These are phyloP conservation scores for Allium sativum DNA, from an alignment of 106 monocot species.

Conservation along the genomic window DNA sequence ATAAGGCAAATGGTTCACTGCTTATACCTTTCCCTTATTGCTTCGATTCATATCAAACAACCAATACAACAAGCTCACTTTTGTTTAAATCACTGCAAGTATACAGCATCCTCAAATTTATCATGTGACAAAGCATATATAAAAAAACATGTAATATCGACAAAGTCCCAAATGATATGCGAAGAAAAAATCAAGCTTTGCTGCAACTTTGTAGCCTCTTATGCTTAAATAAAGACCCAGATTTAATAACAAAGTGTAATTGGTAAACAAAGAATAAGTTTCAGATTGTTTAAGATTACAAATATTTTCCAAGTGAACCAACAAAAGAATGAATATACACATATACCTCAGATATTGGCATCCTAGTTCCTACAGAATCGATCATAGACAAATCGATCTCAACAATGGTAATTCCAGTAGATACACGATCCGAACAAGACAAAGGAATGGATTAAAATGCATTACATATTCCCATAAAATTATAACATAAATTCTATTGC, in stretches of 20 bases:
- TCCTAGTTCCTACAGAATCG: slow-evolving; percentile 64
- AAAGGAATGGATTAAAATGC: too few relatives aligned
- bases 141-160: too few relatives aligned
- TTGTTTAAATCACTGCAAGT: too few relatives aligned
- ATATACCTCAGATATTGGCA: slow-evolving; percentile 63
- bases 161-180: neutral
- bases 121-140: too few relatives aligned
- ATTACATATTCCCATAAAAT: too few relatives aligned
- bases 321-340: neutral
- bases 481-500: too few relatives aligned
- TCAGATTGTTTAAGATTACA: neutral
- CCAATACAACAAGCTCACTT: too few relatives aligned
- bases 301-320: neutral
- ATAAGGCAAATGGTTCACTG: too few relatives aligned
- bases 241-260: too few relatives aligned
- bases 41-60: too few relatives aligned
- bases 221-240: slow-evolving; percentile 43
- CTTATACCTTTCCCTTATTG: too few relatives aligned
- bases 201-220: slow-evolving; percentile 17
- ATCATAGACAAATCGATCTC: slow-evolving; percentile 59
- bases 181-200: neutral
- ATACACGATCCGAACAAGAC: slow-evolving; percentile 42
- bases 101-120: too few relatives aligned
- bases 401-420: slow-evolving; percentile 69
- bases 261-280: neutral